Percentiles rank a stretch among this genome's conserved stretches.
These are phyloP conservation scores for Orbilia quercus DNA, from an alignment of 2,329 filamentous ascomycete genomes.

Conservation along the genomic window DNA sequence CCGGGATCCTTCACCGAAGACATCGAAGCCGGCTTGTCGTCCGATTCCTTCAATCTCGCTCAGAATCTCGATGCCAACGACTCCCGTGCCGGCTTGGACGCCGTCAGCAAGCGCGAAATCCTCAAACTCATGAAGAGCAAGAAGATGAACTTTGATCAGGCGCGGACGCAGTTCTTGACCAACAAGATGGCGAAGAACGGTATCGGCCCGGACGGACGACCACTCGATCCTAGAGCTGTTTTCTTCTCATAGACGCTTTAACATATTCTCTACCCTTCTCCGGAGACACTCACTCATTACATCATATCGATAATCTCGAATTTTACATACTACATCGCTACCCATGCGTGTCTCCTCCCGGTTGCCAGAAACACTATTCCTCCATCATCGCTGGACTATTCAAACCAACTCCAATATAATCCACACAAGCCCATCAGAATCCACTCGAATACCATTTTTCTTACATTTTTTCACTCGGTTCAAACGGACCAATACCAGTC, in stretches of 20 bases:
- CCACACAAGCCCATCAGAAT: not conserved
- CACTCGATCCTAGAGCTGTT: slow-evolving; percentile 93
- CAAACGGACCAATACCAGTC: slow-evolving; percentile 18
- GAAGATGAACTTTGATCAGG: slow-evolving; percentile 88
- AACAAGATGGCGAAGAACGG: slow-evolving; percentile 85
- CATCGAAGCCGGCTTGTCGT: slow-evolving; percentile 86
- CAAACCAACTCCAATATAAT: slow-evolving; percentile 10
- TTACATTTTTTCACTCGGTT: not conserved
- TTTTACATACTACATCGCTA: not conserved
- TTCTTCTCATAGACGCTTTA: slow-evolving; percentile 43
- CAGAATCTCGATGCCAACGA: slow-evolving; percentile 85
- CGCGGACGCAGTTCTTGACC: slow-evolving; percentile 85
- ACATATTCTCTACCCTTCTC: not conserved
- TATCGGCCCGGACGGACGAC: slow-evolving; percentile 87
- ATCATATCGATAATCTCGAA: not conserved
- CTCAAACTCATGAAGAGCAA: slow-evolving; percentile 89
- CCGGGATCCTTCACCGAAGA: slow-evolving; percentile 82
- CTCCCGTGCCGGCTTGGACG: slow-evolving; percentile 81
- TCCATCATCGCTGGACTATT: slow-evolving; percentile 21
- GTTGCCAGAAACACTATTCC: slow-evolving; percentile 2
- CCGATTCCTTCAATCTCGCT: slow-evolving; percentile 79
- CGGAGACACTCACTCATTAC: not conserved
- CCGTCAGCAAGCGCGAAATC: slow-evolving; percentile 81
- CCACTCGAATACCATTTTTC: not conserved
- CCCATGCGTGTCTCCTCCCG: not conserved